Evolutionary conservation across 345 rosid genomes (phyloP), one percentile per base, ranked within the genome.

Genomic region (Euphorbia peplus): DNA sequence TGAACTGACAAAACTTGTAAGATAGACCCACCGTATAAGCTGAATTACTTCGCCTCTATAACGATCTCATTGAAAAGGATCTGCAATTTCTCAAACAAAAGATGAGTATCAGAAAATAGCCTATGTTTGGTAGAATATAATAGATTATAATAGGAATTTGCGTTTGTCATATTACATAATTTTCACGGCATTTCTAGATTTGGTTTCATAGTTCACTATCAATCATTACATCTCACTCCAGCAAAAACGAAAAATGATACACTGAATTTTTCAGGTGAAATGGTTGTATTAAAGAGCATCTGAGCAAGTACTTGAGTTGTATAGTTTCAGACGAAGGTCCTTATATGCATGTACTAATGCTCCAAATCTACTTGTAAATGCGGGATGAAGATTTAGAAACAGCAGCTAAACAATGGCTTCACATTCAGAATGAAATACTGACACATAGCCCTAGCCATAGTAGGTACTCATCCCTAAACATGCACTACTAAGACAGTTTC

Each of bases 51-150:
- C 9, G 50, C 50, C 50, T 28, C 37, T 39, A 18, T 9, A 56
- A 12, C 28, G 39, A 4, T 22, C 60, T 66, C 47, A 19, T 16
- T 10, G n/a, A 35, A 32, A 14, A 39, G 24, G 25, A 78, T 55
- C 60, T 68, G 60, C 56, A 3, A 3, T 7, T 30, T 26, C 30
- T 68, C 61, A 39, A 39, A 51, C 25, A 63, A 59, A 61, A 28
- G 3, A 28, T 11, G 21, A 25, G 18, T 19, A 74, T 4, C 24
- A 52, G 55, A 25, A 24, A 46, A 48, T 21, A 26, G 19, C 35
- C 9, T 57, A 5, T 1, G 1, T 30, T 16, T 21, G 1, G 22
- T 37, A 5, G 8, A 25, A 13, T 15, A 10, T 44, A 44, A 44
- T 44, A 44, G 18, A 11, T 7, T 44, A 44, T 14, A 26, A 39